Evolutionary conservation across 345 rosid species (phyloP), one percentile per base, ranked within the genome.

Genomic region (Arabis hirsuta): DNA sequence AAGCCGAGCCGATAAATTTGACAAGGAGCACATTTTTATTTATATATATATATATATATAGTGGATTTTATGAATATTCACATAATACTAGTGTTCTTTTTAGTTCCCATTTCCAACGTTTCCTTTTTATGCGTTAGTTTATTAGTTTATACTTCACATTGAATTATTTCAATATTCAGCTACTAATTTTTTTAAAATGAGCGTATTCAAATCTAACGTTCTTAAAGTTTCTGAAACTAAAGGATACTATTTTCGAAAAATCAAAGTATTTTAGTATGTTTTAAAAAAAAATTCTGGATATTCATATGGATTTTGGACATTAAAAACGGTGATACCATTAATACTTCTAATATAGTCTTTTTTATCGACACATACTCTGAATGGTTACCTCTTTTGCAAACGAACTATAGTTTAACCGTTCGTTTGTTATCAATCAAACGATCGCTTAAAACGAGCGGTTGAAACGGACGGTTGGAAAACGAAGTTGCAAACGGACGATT

Each of bases 41-140:
- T 34, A 26, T 26, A 65, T 14, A 45, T 64, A 38, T 34, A 26
- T 26, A 65, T 14, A 45, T 64, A 38, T 20, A 67, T 50, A 66
- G 36, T 20, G 46, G 64, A 31, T 59, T 67, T 65, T 41, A 75
- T 55, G 74, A 76, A 69, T 68, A 68, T 76, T 76, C 79, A 68
- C 46, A 32, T 41, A 34, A 32, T 41, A 22, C 24, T 22, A 67
- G n/a, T 50, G 39, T 47, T 48, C 26, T 50, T 51, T 26, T 41
- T 55, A 47, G 38, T 32, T 14, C 58, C 57, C 27, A 55, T 48
- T 69, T 67, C 50, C 65, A 62, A 76, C 50, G 39, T 68, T 53
- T 66, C 5, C 16, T 67, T 51, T 50, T 45, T 20, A 27, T 45
- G 51, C 12, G 3, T 55, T 46, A 44, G n/a, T 62, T 62, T 72